These are phyloP conservation scores for Tolypocladium tropicale DNA, from an alignment of 2,329 filamentous ascomycete species.

Conservation along the genomic window DNA sequence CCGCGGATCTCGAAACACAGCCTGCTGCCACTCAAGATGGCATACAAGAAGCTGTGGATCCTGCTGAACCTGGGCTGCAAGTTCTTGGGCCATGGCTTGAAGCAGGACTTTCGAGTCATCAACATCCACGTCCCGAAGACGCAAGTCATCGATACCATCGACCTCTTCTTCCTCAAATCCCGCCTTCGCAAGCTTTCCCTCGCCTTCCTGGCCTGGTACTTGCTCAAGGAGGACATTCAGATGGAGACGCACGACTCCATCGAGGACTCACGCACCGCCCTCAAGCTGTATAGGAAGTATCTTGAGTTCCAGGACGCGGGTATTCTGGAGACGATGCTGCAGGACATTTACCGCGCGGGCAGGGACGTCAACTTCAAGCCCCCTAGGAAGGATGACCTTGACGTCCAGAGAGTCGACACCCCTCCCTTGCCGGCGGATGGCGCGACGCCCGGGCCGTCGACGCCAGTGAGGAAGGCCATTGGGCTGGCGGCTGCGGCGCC, in stretches of 20 bases:
- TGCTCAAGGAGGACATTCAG: slow-evolving; percentile 92
- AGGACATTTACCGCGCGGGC: slow-evolving; percentile 64
- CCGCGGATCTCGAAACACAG: slow-evolving; percentile 68
- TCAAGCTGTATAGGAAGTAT: slow-evolving; percentile 83
- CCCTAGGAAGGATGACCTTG: slow-evolving; percentile 34
- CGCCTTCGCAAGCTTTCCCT: slow-evolving; percentile 81
- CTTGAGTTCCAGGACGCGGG: slow-evolving; percentile 82
- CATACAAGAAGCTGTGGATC: slow-evolving; percentile 97
- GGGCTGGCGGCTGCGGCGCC: slow-evolving; percentile 17
- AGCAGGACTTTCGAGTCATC: slow-evolving; percentile 94
- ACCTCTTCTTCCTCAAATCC: slow-evolving; percentile 75
- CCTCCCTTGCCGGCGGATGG: slow-evolving; percentile 35
- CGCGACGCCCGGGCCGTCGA: slow-evolving; percentile 29
- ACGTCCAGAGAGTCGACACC: slow-evolving; percentile 39
- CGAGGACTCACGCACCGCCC: slow-evolving; percentile 84
- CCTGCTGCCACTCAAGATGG: slow-evolving; percentile 76
- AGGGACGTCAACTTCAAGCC: slow-evolving; percentile 41
- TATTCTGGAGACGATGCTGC: slow-evolving; percentile 70
- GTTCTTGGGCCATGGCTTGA: slow-evolving; percentile 88
- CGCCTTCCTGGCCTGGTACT: slow-evolving; percentile 81
- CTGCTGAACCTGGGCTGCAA: slow-evolving; percentile 87
- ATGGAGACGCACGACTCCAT: slow-evolving; percentile 88
- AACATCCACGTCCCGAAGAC: slow-evolving; percentile 89
- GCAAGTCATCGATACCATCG: slow-evolving; percentile 90
- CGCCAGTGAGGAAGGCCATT: slow-evolving; percentile 32